Evolutionary conservation across 371 early-diverging fungal species (phyloP).

Genomic region (Lichtheimia ramosa): DNA sequence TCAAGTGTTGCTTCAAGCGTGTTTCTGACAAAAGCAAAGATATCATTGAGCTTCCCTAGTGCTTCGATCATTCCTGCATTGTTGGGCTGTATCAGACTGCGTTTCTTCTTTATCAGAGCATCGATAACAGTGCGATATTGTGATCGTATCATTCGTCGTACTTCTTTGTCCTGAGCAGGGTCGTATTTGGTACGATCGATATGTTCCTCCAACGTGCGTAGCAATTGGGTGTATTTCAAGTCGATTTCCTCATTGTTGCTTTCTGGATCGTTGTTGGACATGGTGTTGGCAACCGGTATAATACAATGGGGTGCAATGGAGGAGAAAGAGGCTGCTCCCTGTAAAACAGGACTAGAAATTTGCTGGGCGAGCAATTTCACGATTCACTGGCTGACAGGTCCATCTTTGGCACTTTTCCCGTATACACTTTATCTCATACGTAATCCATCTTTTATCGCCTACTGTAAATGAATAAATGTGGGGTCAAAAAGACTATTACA

Average conservation of each 20-base stretch:
- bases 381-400: too few species aligned
- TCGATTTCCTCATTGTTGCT: neutral
- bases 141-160: constrained; percentile 46
- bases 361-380: too few species aligned
- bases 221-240: neutral
- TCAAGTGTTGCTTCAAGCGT: constrained; percentile 91
- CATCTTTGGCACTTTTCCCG: too few species aligned
- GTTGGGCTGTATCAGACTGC: constrained; percentile 49
- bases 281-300: neutral
- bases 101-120: constrained; percentile 31
- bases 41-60: constrained; percentile 56
- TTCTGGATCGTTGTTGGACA: neutral
- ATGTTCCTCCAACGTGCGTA: constrained; percentile 1
- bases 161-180: constrained; percentile 48
- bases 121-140: neutral
- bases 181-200: constrained; percentile 32
- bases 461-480: too few species aligned
- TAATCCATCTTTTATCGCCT: too few species aligned
- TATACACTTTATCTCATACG: too few species aligned
- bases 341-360: neutral
- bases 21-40: constrained; percentile 61
- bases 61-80: constrained; percentile 48
- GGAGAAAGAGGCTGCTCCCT: neutral
- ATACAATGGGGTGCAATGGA: neutral
- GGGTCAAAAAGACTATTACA: too few species aligned